These are phyloP conservation scores for Carpinus fangiana DNA, from an alignment of 306 rosid species.

Conservation along the genomic window DNA sequence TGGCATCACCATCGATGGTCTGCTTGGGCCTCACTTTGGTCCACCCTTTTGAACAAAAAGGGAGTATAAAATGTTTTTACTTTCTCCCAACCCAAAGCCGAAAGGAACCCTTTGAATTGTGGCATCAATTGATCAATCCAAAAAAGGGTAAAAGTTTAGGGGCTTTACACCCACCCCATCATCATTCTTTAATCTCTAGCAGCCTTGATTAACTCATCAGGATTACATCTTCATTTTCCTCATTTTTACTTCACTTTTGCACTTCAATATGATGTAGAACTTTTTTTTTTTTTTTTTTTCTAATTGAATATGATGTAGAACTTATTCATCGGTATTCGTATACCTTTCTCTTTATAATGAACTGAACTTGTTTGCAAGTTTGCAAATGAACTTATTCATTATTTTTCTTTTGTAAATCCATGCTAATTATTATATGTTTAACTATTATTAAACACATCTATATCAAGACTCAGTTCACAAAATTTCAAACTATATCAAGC, in stretches of 20 bases:
- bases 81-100: conserved; percentile 36
- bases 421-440: too few relatives aligned
- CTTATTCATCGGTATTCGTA: too few relatives aligned
- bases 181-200: conserved; percentile 18
- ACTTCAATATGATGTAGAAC: too few relatives aligned
- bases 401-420: too few relatives aligned
- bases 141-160: not conserved
- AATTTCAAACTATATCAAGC: too few relatives aligned
- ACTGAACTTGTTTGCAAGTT: too few relatives aligned
- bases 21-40: conserved; percentile 14
- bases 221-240: not conserved
- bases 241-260: not conserved
- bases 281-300: too few relatives aligned
- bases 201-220: not conserved
- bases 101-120: conserved; percentile 1
- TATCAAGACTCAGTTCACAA: too few relatives aligned
- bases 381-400: too few relatives aligned
- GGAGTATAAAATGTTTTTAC: not conserved
- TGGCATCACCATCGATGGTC: conserved; percentile 22
- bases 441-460: too few relatives aligned
- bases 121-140: conserved; percentile 4
- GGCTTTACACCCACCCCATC: conserved; percentile 15
- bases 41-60: conserved; percentile 18
- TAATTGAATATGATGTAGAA: too few relatives aligned
- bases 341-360: too few relatives aligned